Base-by-base conservation (phyloP, 768 basidiomycete species). In the Chalciporus chontae region DNA sequence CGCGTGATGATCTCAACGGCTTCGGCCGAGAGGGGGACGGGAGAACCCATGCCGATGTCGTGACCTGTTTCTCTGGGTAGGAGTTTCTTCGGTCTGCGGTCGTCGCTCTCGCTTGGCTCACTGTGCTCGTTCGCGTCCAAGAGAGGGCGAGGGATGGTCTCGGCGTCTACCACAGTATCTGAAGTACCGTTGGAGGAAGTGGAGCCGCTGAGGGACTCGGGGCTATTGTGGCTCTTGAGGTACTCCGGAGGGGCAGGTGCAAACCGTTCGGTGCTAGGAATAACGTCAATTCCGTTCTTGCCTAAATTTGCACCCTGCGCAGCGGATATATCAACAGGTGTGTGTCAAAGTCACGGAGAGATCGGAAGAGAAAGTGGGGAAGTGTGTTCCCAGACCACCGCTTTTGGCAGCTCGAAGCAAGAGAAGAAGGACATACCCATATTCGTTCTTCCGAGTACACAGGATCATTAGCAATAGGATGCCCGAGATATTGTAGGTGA, bases 381-480 rank as follows among this genome's bases (percentile, higher is more conserved):
- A 42, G 8, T 2, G 34, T 7, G 17, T 14, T 41, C 5, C 21
- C 23, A 21, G 8, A 27, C 41, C 49, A 15, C 13, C 5, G 31
- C 13, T 7, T 27, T 26, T 13, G 29, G 32, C 21, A 23, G 5
- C 26, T 36, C 1, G 17, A 47, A 2, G 26, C 8, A 15, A 18
- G 18, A 51, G 8, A 13, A 39, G 43, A 29, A n/a, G 32, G 19
- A 63, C 71, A 29, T 58, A 83, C 89, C 89, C 89, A 91, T 45
- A 90, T 89, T 36, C 76, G 78, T 29, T 74, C 72, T 51, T 88
- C 87, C 15, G 87, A 86, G 68, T 99, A 99, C 3, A 98, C 78
- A 2, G 94, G 90, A 58, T 98, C 96, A 64, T 99, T 98, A 10
- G 91, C 90, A 54, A 99, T 93, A 0, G 96, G 87, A 63, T 90